A percentile compares a stretch with the other conserved stretches of the same genome.
These are phyloP conservation scores for Barnettozyma wickerhamii DNA, from an alignment of 805 yeast genomes.

Conservation along the genomic window DNA sequence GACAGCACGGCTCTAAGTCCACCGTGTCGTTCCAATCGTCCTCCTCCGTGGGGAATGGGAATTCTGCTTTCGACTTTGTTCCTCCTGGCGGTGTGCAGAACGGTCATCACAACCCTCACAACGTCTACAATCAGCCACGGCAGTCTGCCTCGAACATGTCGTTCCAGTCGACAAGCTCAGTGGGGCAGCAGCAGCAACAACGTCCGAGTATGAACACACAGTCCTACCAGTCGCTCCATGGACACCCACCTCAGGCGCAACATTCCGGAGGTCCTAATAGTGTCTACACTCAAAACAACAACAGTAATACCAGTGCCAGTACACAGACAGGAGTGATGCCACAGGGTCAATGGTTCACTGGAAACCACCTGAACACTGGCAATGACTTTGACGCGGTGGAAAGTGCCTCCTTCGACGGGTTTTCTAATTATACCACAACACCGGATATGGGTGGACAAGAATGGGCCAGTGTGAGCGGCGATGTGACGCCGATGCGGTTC, in stretches of 20 bases:
- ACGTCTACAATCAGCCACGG: background rate
- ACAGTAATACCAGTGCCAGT: too few relatives aligned
- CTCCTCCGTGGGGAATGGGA: background rate
- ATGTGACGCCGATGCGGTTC: background rate
- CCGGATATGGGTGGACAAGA: conserved; percentile 14
- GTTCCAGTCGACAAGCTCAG: too few relatives aligned
- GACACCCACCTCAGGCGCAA: background rate
- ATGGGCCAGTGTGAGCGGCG: conserved; percentile 7
- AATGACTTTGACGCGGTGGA: background rate
- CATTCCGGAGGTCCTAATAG: too few relatives aligned
- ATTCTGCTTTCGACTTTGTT: conserved; percentile 3
- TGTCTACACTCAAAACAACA: too few relatives aligned
- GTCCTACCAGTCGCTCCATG: background rate
- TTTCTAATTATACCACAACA: conserved; percentile 7
- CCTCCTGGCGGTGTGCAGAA: conserved; percentile 3
- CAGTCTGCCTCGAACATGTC: background rate
- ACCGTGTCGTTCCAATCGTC: conserved; percentile 7
- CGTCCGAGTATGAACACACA: background rate
- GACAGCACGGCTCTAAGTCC: conserved; percentile 3
- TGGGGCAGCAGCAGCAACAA: too few relatives aligned
- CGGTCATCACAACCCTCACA: background rate
- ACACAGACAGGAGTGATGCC: conserved; percentile 2
- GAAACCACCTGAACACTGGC: background rate
- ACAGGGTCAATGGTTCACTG: conserved; percentile 9
- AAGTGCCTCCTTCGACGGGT: conserved; percentile 3